phyloP scores from a whole-genome alignment of 2,329 filamentous ascomycete species.

The Cercospora janseana region DNA sequence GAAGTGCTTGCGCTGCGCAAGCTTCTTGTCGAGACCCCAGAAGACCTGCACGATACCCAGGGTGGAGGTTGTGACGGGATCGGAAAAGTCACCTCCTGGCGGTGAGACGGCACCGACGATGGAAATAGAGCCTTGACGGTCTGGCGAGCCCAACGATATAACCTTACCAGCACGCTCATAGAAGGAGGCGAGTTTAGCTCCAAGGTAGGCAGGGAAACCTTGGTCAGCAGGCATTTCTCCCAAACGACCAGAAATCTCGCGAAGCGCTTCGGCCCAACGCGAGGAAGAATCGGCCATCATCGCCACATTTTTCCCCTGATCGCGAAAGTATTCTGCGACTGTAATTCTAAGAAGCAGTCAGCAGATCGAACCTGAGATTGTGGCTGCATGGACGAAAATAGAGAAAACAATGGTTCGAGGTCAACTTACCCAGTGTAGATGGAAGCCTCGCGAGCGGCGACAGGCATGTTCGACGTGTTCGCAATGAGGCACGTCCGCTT shows the following conservation, averaged over 20 bases:
- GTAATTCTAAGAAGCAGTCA: conserved; percentile 59
- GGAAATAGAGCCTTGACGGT: conserved; percentile 87
- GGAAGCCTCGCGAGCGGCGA: conserved; percentile 94
- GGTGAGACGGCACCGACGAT: conserved; percentile 97
- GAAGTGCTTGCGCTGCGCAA: conserved; percentile 98
- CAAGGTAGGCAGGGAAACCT: conserved; percentile 96
- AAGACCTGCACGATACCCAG: conserved; percentile 98
- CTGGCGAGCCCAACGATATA: conserved; percentile 79
- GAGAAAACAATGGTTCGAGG: too few species aligned
- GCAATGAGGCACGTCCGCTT: conserved; percentile 98
- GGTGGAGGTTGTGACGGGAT: conserved; percentile 91
- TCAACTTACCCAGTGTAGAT: conserved; percentile 76
- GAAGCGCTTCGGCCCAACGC: conserved; percentile 96
- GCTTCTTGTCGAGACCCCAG: conserved; percentile 99
- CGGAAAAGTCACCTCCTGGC: conserved; percentile 97
- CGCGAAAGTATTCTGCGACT: conserved; percentile 88
- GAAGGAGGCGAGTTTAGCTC: conserved; percentile 96
- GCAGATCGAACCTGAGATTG: not conserved
- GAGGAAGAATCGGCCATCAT: conserved; percentile 99
- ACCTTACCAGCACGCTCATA: conserved; percentile 96
- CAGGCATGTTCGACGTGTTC: conserved; percentile 99
- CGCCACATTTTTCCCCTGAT: conserved; percentile 93
- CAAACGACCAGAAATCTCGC: conserved; percentile 96
- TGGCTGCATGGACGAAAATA: not conserved
- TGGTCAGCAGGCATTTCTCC: conserved; percentile 99